Evolutionary conservation across 2,329 filamentous ascomycete genomes (phyloP).

Genomic region (Colletotrichum sp.): DNA sequence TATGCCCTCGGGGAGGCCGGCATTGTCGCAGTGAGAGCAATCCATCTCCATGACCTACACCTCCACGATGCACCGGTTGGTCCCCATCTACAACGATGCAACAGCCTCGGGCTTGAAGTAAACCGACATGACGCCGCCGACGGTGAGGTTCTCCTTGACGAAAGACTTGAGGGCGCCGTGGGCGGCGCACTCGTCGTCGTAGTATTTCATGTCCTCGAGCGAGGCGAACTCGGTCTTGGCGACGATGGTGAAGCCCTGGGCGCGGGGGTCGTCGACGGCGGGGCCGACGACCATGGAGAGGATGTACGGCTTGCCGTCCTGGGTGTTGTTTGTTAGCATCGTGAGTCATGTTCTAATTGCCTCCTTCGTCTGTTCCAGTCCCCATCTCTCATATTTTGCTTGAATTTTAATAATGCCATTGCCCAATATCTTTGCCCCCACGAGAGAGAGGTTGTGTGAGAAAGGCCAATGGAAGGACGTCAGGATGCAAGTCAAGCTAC

Average conservation of each 20-base stretch:
- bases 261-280: slow-evolving; percentile 61
- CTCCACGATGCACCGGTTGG: too few relatives aligned
- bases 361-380: background rate
- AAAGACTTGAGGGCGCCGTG: slow-evolving; percentile 45
- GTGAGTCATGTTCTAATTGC: background rate
- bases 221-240: slow-evolving; percentile 68
- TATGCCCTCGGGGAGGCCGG: background rate
- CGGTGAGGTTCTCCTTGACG: slow-evolving; percentile 32
- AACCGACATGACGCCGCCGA: slow-evolving; percentile 44
- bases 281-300: slow-evolving; percentile 58
- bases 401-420: background rate
- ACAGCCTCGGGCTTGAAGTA: slow-evolving; percentile 41
- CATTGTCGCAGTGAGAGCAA: background rate
- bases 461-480: background rate
- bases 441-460: background rate
- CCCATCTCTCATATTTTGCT: background rate
- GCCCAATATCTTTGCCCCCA: background rate
- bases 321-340: background rate
- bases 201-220: slow-evolving; percentile 73
- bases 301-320: slow-evolving; percentile 78
- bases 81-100: background rate
- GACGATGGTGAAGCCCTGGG: slow-evolving; percentile 69
- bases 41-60: background rate
- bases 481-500: slow-evolving; percentile 28
- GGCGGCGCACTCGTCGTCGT: slow-evolving; percentile 59